Evolutionary conservation across 2,329 filamentous ascomycete genomes (phyloP), one percentile per base, ranked within the genome.

Genomic region (Neospermospora avenae): DNA sequence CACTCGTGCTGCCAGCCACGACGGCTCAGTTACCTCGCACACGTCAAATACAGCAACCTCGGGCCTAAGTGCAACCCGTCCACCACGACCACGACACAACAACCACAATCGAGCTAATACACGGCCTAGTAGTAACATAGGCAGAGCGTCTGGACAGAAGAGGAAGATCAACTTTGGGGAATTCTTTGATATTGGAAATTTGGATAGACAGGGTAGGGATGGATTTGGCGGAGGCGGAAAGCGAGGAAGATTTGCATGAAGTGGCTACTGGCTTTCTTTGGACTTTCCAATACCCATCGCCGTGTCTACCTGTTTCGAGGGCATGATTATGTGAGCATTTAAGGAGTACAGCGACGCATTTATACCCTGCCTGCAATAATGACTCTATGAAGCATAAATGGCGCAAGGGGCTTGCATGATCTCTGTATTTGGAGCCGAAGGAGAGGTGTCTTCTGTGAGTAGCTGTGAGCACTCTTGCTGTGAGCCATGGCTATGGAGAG

Each of bases 121-220:
- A 7, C 68, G 69, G 59, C 56, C 63, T 31, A 41, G 62, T 22
- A 64, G 41, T 7, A 62, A 67, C 3, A 67, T 90, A 8, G 85
- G 85, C 4, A 81, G 81, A 60, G 85, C 84, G 6, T 84, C 87
- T 8, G 89, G 89, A 1, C 81, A 85, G 67, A 93, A 93, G 74
- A 82, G 89, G 44, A 84, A 88, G 68, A 81, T 90, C 67, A 88
- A 89, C 67, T 82, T 90, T 68, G 84, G 85, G 24, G 89, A 93
- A 69, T 86, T 91, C 57, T 92, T 92, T 70, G 88, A 91, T 69
- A 77, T 89, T 7, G 84, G 84, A 56, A 85, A 84, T 64, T 73
- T 89, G 54, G 81, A 31, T 10, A 31, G 81, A 34, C 79, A 82
- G 61, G 83, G 83, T 45, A 88, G 87, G 70, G 87, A 90, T 60